Conservation (phyloP, 2,329 filamentous ascomycete species). For the Aspergillus sp. region DNA sequence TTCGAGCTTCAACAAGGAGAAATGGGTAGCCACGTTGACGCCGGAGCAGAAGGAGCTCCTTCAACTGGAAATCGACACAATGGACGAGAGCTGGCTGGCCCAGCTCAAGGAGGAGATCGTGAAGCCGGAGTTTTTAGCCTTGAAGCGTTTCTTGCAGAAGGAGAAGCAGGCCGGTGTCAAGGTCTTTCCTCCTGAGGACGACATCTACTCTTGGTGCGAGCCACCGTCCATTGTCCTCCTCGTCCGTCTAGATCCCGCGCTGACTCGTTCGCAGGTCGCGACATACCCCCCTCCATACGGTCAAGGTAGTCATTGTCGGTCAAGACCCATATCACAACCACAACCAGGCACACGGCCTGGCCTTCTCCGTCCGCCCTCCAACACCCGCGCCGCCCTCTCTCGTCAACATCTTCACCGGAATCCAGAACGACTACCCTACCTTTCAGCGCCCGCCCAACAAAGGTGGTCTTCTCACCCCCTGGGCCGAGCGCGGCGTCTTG, state of each 20-base stretch:
- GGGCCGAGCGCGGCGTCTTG: constrained; percentile 90
- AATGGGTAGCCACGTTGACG: constrained; percentile 79
- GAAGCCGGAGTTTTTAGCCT: constrained; percentile 74
- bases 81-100: constrained; percentile 88
- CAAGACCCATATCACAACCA: constrained; percentile 97
- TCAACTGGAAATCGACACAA: constrained; percentile 84
- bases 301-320: constrained; percentile 90
- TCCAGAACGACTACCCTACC: constrained; percentile 82
- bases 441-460: constrained; percentile 75
- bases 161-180: constrained; percentile 73
- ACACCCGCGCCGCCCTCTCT: constrained; percentile 86
- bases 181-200: constrained; percentile 81
- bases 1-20: constrained; percentile 77
- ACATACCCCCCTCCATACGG: constrained; percentile 81
- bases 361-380: constrained; percentile 90
- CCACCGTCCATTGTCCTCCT: background rate
- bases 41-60: constrained; percentile 80
- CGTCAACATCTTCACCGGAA: constrained; percentile 86
- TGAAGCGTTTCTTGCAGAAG: constrained; percentile 82
- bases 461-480: constrained; percentile 81
- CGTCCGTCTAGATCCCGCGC: background rate
- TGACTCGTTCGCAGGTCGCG: constrained; percentile 70
- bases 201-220: constrained; percentile 89
- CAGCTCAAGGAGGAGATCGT: constrained; percentile 84
- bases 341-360: constrained; percentile 94